Conservation (phyloP, 2,329 filamentous ascomycete genomes). For the Colletotrichum cuscutae region DNA sequence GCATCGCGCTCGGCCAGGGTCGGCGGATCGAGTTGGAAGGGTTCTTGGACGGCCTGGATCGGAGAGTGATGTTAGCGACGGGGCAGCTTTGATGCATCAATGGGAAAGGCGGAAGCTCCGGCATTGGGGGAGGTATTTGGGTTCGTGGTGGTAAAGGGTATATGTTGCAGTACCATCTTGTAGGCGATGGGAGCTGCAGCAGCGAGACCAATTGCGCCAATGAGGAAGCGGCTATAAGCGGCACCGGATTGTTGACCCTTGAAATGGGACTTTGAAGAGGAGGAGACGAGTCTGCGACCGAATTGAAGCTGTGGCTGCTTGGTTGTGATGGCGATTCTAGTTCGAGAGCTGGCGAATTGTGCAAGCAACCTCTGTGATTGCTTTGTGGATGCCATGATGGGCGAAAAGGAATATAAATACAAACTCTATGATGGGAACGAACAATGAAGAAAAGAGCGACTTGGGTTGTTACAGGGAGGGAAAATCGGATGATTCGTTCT, state of each 20-base stretch:
- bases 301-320: conserved; percentile 18
- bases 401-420: conserved; percentile 16
- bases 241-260: conserved; percentile 25
- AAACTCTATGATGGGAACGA: conserved; percentile 1
- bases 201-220: conserved; percentile 57
- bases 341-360: conserved; percentile 25
- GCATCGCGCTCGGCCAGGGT: conserved; percentile 88
- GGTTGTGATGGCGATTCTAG: conserved; percentile 20
- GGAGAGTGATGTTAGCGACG: conserved; percentile 22
- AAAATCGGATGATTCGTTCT: conserved; percentile 31
- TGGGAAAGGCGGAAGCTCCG: conserved; percentile 4
- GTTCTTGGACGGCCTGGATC: conserved; percentile 53
- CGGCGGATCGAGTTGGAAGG: conserved; percentile 66
- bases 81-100: conserved; percentile 17
- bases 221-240: conserved; percentile 24
- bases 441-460: conserved; percentile 17
- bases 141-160: conserved; percentile 20
- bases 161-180: conserved; percentile 62
- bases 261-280: conserved; percentile 30
- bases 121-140: neutral
- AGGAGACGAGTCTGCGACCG: conserved; percentile 33
- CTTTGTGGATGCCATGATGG: conserved; percentile 24
- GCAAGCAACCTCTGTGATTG: conserved; percentile 28
- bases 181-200: conserved; percentile 65
- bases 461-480: conserved; percentile 1